These are phyloP conservation scores for Verticillium isaacii DNA, from an alignment of 2,329 filamentous ascomycete genomes.

Conservation along the genomic window DNA sequence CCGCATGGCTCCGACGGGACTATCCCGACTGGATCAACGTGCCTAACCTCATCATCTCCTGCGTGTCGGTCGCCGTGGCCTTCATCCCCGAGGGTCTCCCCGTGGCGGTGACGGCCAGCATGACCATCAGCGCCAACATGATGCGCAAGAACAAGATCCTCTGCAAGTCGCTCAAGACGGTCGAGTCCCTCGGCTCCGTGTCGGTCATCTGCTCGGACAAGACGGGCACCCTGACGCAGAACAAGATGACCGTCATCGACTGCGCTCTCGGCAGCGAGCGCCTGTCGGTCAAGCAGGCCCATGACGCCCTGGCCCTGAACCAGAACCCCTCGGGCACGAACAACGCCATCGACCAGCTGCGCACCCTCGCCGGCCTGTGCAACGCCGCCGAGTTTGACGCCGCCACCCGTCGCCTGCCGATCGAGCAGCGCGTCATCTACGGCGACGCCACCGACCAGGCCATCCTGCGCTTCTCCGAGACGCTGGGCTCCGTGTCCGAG, in stretches of 20 bases:
- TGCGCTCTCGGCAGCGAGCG: conserved; percentile 56
- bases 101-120: conserved; percentile 37
- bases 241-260: conserved; percentile 60
- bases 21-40: conserved; percentile 71
- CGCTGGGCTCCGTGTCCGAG: conserved; percentile 54
- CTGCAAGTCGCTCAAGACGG: conserved; percentile 59
- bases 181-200: conserved; percentile 66
- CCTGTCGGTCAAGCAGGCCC: conserved; percentile 52
- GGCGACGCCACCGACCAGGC: conserved; percentile 76
- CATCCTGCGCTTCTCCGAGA: conserved; percentile 66
- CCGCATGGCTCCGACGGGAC: conserved; percentile 60
- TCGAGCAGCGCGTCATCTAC: conserved; percentile 60
- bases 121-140: conserved; percentile 66
- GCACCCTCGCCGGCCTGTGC: conserved; percentile 60
- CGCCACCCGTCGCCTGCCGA: conserved; percentile 51
- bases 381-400: conserved; percentile 74
- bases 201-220: conserved; percentile 73
- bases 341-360: conserved; percentile 58
- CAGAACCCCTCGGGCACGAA: conserved; percentile 39
- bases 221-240: conserved; percentile 66
- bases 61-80: conserved; percentile 53
- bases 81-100: conserved; percentile 63
- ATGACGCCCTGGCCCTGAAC: conserved; percentile 53
- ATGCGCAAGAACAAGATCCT: conserved; percentile 63
- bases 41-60: conserved; percentile 54